A percentile compares a stretch with the other conserved stretches of the same genome.
Conservation (phyloP, 257 asterid species). For the Asclepias syriaca region DNA sequence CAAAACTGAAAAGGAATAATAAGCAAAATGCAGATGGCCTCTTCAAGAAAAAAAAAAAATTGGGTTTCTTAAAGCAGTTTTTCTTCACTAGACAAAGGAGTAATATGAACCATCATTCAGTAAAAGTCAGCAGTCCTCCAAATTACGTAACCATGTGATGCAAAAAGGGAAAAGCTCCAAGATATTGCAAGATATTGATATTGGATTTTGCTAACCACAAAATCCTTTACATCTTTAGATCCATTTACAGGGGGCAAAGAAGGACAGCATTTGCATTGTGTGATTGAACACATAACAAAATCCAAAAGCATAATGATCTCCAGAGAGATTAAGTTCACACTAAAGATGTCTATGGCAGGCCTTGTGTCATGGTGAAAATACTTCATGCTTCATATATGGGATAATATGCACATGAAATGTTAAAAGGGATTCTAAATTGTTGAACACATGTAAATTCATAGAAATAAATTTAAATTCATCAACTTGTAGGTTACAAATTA, state of each 20-base stretch:
- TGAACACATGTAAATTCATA: not conserved
- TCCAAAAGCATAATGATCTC: not conserved
- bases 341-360: not conserved
- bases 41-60: too few species aligned
- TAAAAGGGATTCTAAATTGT: not conserved
- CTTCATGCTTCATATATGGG: not conserved
- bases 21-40: too few species aligned
- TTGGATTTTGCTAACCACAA: not conserved
- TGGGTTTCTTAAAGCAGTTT: not conserved
- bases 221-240: not conserved
- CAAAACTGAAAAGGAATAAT: not conserved
- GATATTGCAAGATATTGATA: not conserved
- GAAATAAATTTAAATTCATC: not conserved
- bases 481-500: not conserved
- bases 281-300: not conserved
- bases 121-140: not conserved
- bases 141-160: not conserved
- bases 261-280: not conserved
- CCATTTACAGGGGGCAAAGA: not conserved
- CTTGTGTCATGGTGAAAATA: not conserved
- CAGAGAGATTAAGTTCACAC: not conserved
- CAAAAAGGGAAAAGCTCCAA: not conserved
- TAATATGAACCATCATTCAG: too few species aligned
- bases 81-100: not conserved
- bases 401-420: not conserved